These are phyloP conservation scores for Tuber borchii DNA, from an alignment of 495 filamentous ascomycete genomes.

Conservation along the genomic window DNA sequence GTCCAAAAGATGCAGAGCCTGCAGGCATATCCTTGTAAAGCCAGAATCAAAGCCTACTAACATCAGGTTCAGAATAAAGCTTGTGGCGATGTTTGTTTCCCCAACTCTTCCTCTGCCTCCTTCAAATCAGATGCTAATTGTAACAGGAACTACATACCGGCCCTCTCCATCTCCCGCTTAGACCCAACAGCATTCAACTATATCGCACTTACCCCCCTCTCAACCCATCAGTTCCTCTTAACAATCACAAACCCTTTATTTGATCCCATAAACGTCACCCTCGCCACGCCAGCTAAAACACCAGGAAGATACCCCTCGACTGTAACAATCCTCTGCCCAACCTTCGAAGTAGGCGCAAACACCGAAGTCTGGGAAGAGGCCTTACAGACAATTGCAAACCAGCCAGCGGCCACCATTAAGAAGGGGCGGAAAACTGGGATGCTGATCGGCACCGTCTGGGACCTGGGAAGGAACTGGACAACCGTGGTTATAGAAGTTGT, in stretches of 20 bases:
- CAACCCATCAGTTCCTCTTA: slow-evolving; percentile 73
- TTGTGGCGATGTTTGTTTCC: slow-evolving; percentile 58
- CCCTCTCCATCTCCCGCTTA: slow-evolving; percentile 62
- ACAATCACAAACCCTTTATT: slow-evolving; percentile 92
- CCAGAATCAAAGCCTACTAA: slow-evolving; percentile 83
- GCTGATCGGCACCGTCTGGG: slow-evolving; percentile 92
- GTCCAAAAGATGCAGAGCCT: slow-evolving; percentile 82
- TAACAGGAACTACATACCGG: slow-evolving; percentile 67
- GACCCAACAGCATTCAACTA: slow-evolving; percentile 44
- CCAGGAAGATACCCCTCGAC: slow-evolving; percentile 68
- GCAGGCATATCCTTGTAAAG: slow-evolving; percentile 90
- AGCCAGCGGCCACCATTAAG: slow-evolving; percentile 37
- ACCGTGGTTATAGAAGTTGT: slow-evolving; percentile 85
- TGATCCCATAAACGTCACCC: slow-evolving; percentile 75
- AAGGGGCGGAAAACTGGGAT: slow-evolving; percentile 55
- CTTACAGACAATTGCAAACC: slow-evolving; percentile 47
- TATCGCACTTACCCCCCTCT: slow-evolving; percentile 55
- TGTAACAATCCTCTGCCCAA: slow-evolving; percentile 87
- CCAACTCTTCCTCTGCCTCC: slow-evolving; percentile 71
- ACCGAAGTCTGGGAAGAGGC: slow-evolving; percentile 96
- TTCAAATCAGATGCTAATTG: slow-evolving; percentile 30
- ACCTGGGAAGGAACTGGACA: slow-evolving; percentile 90
- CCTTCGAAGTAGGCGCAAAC: slow-evolving; percentile 92
- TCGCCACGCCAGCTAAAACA: slow-evolving; percentile 75
- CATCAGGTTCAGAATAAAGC: slow-evolving; percentile 79